phyloP scores from a whole-genome alignment of 2,329 filamentous ascomycete genomes.

The Aspergillus felis region DNA sequence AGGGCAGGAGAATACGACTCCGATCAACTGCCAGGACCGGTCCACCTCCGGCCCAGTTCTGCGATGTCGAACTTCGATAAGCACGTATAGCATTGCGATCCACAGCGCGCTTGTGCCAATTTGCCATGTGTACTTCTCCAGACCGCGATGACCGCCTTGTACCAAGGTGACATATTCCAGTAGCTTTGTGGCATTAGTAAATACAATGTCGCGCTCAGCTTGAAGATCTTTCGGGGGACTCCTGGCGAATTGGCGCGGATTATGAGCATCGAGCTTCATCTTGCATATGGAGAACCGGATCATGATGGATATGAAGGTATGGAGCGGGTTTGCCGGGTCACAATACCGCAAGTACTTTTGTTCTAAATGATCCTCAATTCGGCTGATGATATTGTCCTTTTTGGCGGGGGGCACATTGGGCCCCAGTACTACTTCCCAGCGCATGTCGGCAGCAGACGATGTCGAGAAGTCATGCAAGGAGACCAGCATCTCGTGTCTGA shows the following conservation, averaged over 20 bases:
- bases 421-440: slow-evolving; percentile 14
- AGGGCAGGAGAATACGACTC: too few species aligned
- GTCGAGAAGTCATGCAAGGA: background rate
- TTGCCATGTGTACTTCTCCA: slow-evolving; percentile 24
- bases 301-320: slow-evolving; percentile 58
- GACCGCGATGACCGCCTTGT: background rate
- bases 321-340: slow-evolving; percentile 56
- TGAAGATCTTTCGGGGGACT: background rate
- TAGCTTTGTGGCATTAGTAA: background rate
- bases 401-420: background rate
- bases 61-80: slow-evolving; percentile 25
- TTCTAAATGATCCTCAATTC: slow-evolving; percentile 55
- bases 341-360: slow-evolving; percentile 54
- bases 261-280: background rate
- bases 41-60: slow-evolving; percentile 26
- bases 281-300: slow-evolving; percentile 53
- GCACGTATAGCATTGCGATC: slow-evolving; percentile 29
- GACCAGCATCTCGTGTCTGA: slow-evolving; percentile 13
- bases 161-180: background rate
- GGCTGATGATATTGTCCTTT: background rate
- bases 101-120: slow-evolving; percentile 27
- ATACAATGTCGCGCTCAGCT: background rate
- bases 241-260: background rate
- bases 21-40: slow-evolving; percentile 14
- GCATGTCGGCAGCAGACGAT: slow-evolving; percentile 4